phyloP scores from a whole-genome alignment of 495 filamentous ascomycete species.

The Aspergillus wentii region DNA sequence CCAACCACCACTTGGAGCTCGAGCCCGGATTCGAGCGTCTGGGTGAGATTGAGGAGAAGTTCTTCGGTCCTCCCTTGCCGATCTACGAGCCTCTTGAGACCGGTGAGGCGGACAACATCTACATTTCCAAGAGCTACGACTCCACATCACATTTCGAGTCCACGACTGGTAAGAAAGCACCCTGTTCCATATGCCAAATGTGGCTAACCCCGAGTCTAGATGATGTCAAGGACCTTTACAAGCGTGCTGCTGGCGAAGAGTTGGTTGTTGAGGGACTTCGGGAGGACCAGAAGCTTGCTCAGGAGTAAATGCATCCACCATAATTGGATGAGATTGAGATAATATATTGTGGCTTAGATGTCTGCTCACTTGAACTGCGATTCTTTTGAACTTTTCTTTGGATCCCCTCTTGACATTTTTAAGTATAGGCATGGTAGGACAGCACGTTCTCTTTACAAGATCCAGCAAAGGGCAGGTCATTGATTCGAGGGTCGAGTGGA shows the following conservation, averaged over 20 bases:
- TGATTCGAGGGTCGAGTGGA: too few relatives aligned
- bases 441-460: conserved; percentile 12
- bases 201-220: conserved; percentile 36
- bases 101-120: conserved; percentile 85
- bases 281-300: conserved; percentile 45
- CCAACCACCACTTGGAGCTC: conserved; percentile 94
- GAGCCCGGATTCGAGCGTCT: conserved; percentile 91
- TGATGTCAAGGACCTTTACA: conserved; percentile 92
- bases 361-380: too few relatives aligned
- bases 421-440: too few relatives aligned
- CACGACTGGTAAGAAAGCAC: conserved; percentile 52
- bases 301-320: conserved; percentile 33
- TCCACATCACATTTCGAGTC: conserved; percentile 97
- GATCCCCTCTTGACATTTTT: conserved; percentile 28
- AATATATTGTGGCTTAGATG: conserved; percentile 31
- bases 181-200: neutral
- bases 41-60: conserved; percentile 92
- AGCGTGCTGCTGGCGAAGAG: conserved; percentile 80
- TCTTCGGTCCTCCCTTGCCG: conserved; percentile 87
- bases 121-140: conserved; percentile 98
- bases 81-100: conserved; percentile 89
- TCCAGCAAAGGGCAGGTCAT: too few relatives aligned
- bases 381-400: conserved; percentile 22
- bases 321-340: conserved; percentile 12
- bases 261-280: conserved; percentile 61